These are phyloP conservation scores for Thraustochytrium sp. DNA, from an alignment of 352 stramenopile species.

Conservation along the genomic window DNA sequence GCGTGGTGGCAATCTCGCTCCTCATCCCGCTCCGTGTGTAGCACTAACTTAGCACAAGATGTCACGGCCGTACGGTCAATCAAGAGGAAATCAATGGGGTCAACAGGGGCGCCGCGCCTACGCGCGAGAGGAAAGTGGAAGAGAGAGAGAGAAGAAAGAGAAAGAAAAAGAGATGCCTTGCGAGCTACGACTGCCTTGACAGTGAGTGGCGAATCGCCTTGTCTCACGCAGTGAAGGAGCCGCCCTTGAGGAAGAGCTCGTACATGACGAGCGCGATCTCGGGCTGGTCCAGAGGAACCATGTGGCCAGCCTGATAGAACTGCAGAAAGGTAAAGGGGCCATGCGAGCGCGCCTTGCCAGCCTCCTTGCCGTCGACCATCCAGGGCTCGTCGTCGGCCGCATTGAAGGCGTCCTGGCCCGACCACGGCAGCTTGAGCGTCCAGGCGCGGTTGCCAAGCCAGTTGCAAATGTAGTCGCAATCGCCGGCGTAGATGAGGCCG, in stretches of 20 bases:
- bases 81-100: no score
- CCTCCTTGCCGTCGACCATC: conserved; percentile 17
- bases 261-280: conserved; percentile 83
- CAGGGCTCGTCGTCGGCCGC: conserved; percentile 27
- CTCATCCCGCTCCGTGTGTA: background rate
- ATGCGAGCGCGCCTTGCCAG: background rate
- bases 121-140: background rate
- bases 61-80: no score
- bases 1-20: background rate
- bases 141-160: background rate
- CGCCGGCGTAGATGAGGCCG: conserved; percentile 90
- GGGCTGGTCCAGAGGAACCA: conserved; percentile 89
- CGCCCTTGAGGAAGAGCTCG: conserved; percentile 64
- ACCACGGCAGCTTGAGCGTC: conserved; percentile 84
- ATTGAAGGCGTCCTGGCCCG: conserved; percentile 75
- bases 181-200: no score
- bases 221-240: no score
- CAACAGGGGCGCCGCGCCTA: no score
- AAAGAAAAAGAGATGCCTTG: background rate
- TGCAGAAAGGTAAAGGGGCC: conserved; percentile 60
- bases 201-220: no score
- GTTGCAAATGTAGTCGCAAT: conserved; percentile 95
- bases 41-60: no score
- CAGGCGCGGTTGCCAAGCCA: conserved; percentile 91
- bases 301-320: conserved; percentile 89